Evolutionary conservation across 805 yeast species (phyloP), one percentile per base, ranked within the genome.

Genomic region (Candida sanyiensis): DNA sequence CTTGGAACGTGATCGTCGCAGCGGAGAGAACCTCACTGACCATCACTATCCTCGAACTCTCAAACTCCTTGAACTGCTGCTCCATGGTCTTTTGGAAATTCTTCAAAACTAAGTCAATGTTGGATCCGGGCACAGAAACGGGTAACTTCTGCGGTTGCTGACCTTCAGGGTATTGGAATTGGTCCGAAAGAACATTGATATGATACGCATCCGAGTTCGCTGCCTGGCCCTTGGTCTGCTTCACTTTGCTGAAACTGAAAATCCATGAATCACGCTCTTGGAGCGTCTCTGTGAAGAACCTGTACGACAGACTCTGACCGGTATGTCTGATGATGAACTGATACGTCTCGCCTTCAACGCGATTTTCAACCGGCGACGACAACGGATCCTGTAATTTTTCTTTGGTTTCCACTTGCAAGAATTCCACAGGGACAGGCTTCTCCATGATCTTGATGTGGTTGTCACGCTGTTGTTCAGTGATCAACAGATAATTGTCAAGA

Each of bases 401-500:
- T 51, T 63, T 71, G 0, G 66, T 62, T 53, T 76, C 82, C 12
- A 77, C 59, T 38, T 74, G 65, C 29, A 80, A 52, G 44, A 74
- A 76, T 48, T 75, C 82, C 19, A 77, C 64, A 0, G 83, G 80
- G 8, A 79, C 73, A 1, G 86, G 85, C 31, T 66, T 66, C 48
- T 78, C 85, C 9, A 66, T 53, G 0, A 79, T 68, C 46, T 67
- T 68, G 33, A 54, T 67, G 13, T 48, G 50, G 26, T 50, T 59
- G 32, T 69, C 72, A 7, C 65, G 64, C 3, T 72, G 57, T 33
- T 67, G 68, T 28, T 85, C 80, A 1, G 85, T 79, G 1, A 86
- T 70, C 23, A 86, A 52, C 31, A 86, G 59, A 49, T 69, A 83
- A 51, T 86, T 83, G 53, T 86, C 95, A 37, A 86, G 59, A 21